Evolutionary conservation across 2,329 filamentous ascomycete genomes (phyloP).

Genomic region (Penicillium sp.): DNA sequence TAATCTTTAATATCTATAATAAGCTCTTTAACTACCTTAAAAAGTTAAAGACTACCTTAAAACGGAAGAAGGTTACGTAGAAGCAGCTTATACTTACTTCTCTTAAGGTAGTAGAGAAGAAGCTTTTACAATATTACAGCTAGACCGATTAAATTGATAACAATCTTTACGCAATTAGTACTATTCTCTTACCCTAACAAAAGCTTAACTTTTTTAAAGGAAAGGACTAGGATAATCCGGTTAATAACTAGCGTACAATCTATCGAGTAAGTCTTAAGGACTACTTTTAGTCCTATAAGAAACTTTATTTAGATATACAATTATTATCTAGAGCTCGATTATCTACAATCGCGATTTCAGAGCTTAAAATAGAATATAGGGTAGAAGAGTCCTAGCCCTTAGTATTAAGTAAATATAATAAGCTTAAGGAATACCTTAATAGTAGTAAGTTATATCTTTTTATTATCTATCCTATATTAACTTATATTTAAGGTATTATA

Average conservation of each 20-base stretch:
- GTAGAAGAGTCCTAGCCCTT: not conserved
- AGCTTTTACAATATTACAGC: constrained; percentile 10
- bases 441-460: no score
- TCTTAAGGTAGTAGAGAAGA: constrained; percentile 8
- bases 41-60: not conserved
- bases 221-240: constrained; percentile 5
- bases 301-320: not conserved
- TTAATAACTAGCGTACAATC: not conserved
- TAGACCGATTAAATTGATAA: constrained; percentile 2
- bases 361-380: not conserved
- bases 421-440: not conserved
- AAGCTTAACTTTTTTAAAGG: constrained; percentile 12
- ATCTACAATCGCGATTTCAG: not conserved
- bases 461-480: no score
- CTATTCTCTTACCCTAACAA: constrained; percentile 7
- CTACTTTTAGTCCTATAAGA: no score
- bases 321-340: not conserved
- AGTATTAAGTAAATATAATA: not conserved
- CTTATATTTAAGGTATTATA: no score
- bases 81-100: constrained; percentile 11
- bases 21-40: constrained; percentile 15
- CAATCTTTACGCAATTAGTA: constrained; percentile 1
- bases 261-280: not conserved
- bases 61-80: constrained; percentile 10
- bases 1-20: constrained; percentile 10